Base-by-base conservation (phyloP, 225 moss, liverwort and hornwort genomes). In the Takakia lepidozioides region DNA sequence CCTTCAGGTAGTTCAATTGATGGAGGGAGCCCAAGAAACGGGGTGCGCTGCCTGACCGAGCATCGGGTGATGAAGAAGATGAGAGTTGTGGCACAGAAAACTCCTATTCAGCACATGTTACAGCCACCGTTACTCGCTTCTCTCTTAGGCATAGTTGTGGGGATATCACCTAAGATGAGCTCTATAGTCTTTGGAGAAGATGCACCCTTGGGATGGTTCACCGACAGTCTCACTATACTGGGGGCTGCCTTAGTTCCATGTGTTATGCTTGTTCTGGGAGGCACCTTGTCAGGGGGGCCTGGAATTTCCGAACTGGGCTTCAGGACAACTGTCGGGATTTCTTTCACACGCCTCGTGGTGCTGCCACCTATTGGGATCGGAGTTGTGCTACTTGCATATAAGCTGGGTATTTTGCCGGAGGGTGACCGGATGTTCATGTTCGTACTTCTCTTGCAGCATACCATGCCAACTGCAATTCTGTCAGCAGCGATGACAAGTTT, bases 381-480 rank as follows among this genome's bases (percentile, higher is more conserved):
- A n/a, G 86, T 86, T 22, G 52, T 89, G 2, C 11, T 58, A 52
- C n/a, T 71, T 29, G 93, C 88, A 41, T 69, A 68, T 39, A 54
- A 57, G 52, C 35, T 84, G 2, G 83, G 79, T 8, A 62, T 72
- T 10, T 37, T 86, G 15, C 93, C 88, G 0, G 42, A 46, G 11
- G 88, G 52, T 4, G 72, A 93, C 54, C 64, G 69, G 51, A 89
- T 93, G 93, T 90, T 75, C 27, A 63, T 71, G 66, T 86, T 93
- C 37, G 93, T 93, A 14, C 61, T 88, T 10, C 72, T 93, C 10
- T 50, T 93, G 51, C 88, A 93, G 16, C 83, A 93, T 24, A 71
- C 81, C 2, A 93, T 86, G 89, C 93, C 93, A n/a, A 78, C 83
- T 24, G 93, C 93, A 29, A 88, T 89, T 47, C 81, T 93, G 36